phyloP scores from a whole-genome alignment of 2,329 filamentous ascomycete genomes.

The Alternaria sp. region DNA sequence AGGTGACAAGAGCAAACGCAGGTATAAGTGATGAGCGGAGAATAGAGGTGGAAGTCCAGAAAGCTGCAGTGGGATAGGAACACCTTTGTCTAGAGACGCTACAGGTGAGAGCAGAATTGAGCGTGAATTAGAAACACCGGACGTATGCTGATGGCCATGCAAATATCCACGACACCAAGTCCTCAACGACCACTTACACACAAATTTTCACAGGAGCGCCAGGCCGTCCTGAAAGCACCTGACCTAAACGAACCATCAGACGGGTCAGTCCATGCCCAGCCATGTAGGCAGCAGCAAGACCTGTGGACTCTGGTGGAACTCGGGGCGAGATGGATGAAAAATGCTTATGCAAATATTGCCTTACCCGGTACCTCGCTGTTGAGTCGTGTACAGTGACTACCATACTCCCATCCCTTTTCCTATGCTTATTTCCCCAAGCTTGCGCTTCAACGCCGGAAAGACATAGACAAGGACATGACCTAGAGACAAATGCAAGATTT shows the following conservation, averaged over 20 bases:
- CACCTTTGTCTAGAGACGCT: neutral
- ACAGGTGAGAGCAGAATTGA: neutral
- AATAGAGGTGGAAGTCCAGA: neutral
- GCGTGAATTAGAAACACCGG: neutral
- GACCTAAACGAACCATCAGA: neutral
- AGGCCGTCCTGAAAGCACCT: constrained; percentile 2
- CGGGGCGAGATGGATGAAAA: constrained; percentile 1
- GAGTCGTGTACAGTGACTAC: constrained; percentile 11
- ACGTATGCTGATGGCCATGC: neutral
- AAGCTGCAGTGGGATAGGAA: neutral
- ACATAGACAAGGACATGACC: constrained; percentile 9
- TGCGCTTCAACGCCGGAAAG: constrained; percentile 33
- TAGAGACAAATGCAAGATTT: neutral
- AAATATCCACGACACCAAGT: neutral
- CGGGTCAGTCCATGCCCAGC: constrained; percentile 5
- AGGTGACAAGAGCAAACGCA: neutral
- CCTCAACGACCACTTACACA: neutral
- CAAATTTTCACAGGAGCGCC: neutral
- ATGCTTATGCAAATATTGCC: constrained; percentile 11
- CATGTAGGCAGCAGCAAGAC: constrained; percentile 10
- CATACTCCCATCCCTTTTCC: constrained; percentile 24
- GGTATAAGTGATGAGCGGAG: neutral
- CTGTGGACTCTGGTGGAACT: constrained; percentile 3
- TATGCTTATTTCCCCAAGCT: constrained; percentile 7
- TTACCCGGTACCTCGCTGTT: constrained; percentile 6